Conservation (phyloP, 345 rosid species). For the Eucalyptus shirleyi region DNA sequence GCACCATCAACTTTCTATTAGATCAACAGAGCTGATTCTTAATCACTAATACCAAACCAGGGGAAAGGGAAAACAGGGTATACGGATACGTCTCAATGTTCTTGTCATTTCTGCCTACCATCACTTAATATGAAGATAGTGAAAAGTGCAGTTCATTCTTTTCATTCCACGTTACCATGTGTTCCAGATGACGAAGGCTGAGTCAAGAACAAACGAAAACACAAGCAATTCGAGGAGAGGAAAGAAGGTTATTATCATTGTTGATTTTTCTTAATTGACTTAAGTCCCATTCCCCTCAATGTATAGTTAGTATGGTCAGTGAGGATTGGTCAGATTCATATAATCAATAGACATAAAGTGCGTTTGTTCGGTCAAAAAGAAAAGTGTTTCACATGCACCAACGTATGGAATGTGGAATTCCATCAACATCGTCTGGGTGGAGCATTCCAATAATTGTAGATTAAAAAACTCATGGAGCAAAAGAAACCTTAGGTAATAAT, state of each 20-base stretch:
- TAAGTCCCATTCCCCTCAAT: too few species aligned
- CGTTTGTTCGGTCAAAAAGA: too few species aligned
- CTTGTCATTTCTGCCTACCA: background rate
- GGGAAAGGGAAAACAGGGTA: background rate
- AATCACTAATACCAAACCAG: background rate
- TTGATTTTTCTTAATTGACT: too few species aligned
- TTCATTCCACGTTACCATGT: background rate
- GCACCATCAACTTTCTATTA: background rate
- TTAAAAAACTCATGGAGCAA: too few species aligned
- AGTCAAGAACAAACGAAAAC: background rate
- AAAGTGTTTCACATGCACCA: too few species aligned
- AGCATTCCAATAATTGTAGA: too few species aligned
- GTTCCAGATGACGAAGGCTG: background rate
- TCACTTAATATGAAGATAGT: background rate
- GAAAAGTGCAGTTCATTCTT: background rate
- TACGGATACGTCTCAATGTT: background rate
- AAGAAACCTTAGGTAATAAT: too few species aligned
- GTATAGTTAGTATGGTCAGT: too few species aligned
- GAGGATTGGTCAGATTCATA: too few species aligned
- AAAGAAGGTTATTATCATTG: background rate
- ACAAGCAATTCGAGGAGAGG: background rate
- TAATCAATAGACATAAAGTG: too few species aligned
- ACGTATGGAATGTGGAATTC: too few species aligned
- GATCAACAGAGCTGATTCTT: background rate
- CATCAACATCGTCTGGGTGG: too few species aligned